These are phyloP conservation scores for Hibiscus tridactylites DNA, from an alignment of 345 rosid species.

Conservation along the genomic window DNA sequence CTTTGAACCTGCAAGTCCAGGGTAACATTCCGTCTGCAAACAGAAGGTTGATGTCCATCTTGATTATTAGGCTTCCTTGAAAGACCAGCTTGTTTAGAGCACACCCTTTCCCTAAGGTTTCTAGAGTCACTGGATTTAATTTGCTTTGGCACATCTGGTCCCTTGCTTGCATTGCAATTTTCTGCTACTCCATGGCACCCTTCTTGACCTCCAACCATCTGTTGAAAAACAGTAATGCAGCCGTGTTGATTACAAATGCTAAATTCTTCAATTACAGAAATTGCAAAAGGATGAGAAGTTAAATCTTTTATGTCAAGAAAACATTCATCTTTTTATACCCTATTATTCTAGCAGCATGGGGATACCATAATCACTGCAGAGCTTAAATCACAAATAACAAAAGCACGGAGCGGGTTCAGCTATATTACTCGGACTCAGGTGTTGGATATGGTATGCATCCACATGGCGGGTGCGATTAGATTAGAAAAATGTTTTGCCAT, in stretches of 20 bases:
- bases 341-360: too few species aligned
- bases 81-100: conserved; percentile 50
- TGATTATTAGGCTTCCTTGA: conserved; percentile 39
- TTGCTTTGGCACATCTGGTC: conserved; percentile 20
- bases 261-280: conserved; percentile 5
- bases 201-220: conserved; percentile 36
- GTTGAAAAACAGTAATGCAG: conserved; percentile 27
- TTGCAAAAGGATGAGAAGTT: background rate
- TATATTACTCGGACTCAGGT: too few species aligned
- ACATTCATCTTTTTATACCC: too few species aligned
- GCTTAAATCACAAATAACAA: background rate
- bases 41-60: conserved; percentile 28
- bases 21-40: conserved; percentile 37
- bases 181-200: conserved; percentile 30
- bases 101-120: conserved; percentile 47
- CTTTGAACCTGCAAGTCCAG: conserved; percentile 38
- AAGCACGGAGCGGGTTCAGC: background rate
- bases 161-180: conserved; percentile 19
- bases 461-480: too few species aligned
- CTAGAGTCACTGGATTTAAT: conserved; percentile 40
- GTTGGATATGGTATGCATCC: too few species aligned
- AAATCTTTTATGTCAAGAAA: background rate
- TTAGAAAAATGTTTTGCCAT: too few species aligned
- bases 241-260: background rate
- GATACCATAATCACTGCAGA: too few species aligned